Evolutionary conservation across 306 rosid genomes (phyloP), one percentile per base, ranked within the genome.

Genomic region (Cicer bijugum): DNA sequence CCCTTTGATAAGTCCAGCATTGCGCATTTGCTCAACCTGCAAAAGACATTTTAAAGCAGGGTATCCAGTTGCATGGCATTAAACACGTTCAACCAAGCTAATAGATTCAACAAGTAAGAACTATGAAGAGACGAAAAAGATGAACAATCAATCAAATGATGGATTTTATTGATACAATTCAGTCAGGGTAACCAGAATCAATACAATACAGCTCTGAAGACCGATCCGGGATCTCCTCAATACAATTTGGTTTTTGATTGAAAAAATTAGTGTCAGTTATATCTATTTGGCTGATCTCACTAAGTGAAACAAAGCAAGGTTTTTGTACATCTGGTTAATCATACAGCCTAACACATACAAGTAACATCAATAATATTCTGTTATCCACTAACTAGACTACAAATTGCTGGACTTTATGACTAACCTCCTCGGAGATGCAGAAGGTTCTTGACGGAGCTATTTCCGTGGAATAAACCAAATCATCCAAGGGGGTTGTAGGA

Each of bases 371-470:
- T 57, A 62, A 48, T 10, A 61, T 19, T 48, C 6, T 9, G 37
- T 63, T 44, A 19, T 76, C 52, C 65, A 38, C 62, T 62, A 80
- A 81, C 58, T 67, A 43, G 65, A 64, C 28, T 58, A 75, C 12
- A 71, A 74, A 74, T 53, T 67, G 65, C 15, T 56, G 9, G 46
- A 68, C 44, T 33, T 67, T 9, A 67, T 59, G 70, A 79, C 85
- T 59, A 50, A 93, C 97, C 92, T 93, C 96, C 84, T 93, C 97
- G 19, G 88, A 84, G 67, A 89, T 74, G 79, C 98, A 93, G 83
- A 93, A 93, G 60, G 96, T 91, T 88, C 98, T 86, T 63, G 98
- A 81, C 74, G 81, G 68, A 73, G 97, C 89, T 85, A 93, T 88
- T 72, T 93, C 90, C 28, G 33, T 63, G 23, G 88, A 72, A 78